Percentiles rank a stretch among this genome's conserved stretches.
Conservation (phyloP, 1,284 basidiomycete species). For the Peniophora sp. region DNA sequence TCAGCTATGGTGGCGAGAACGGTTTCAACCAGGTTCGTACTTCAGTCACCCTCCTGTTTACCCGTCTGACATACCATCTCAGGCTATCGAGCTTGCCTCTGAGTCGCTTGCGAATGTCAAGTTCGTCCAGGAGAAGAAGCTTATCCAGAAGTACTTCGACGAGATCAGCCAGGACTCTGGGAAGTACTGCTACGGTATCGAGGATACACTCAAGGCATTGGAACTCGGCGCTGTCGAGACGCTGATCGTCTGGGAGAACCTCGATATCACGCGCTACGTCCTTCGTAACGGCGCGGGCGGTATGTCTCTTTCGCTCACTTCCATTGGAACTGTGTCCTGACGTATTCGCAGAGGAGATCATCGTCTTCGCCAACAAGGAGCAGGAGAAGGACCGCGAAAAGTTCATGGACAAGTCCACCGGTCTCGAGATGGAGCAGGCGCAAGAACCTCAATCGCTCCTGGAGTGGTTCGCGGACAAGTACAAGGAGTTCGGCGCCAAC, state of each 20-base stretch:
- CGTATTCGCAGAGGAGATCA: constrained; percentile 59
- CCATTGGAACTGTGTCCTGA: constrained; percentile 1
- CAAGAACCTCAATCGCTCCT: constrained; percentile 77
- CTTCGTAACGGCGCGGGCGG: constrained; percentile 88
- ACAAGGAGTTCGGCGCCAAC: constrained; percentile 94
- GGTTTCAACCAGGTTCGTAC: constrained; percentile 87
- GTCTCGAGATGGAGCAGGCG: constrained; percentile 89
- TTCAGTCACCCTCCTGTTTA: background rate
- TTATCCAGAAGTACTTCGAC: constrained; percentile 98
- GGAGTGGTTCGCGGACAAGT: constrained; percentile 99
- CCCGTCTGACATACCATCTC: constrained; percentile 5
- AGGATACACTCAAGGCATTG: constrained; percentile 94
- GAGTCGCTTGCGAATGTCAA: constrained; percentile 98
- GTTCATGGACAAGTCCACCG: constrained; percentile 93
- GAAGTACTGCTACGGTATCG: constrained; percentile 97
- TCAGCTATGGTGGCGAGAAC: constrained; percentile 98
- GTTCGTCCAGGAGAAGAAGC: constrained; percentile 97
- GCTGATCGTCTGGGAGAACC: constrained; percentile 96
- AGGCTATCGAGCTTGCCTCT: constrained; percentile 96
- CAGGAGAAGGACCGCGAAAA: constrained; percentile 89
- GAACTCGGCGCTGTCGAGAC: constrained; percentile 97
- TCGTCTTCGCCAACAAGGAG: constrained; percentile 73
- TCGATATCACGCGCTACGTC: constrained; percentile 81
- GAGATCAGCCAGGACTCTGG: constrained; percentile 98
- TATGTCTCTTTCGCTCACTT: constrained; percentile 25